Evolutionary conservation across 345 rosid genomes (phyloP), one percentile per base, ranked within the genome.

Genomic region (Gossypium turneri): DNA sequence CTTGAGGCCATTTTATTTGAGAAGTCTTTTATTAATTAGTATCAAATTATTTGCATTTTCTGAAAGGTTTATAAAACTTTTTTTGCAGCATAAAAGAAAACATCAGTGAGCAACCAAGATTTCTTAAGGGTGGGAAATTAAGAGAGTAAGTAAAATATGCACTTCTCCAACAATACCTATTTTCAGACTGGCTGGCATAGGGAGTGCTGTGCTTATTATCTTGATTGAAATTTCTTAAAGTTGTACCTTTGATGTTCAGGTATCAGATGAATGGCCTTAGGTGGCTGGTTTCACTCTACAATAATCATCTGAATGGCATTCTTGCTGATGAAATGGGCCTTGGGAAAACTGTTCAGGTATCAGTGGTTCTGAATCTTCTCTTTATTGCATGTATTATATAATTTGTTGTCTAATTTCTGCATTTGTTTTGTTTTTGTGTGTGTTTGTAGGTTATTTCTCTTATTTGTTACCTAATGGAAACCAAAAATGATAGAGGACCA

Each of bases 301-400:
- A 91, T 79, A 93, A 91, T 80, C 91, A 93, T 83, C 81, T 93
- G 74, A 93, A 93, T 84, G 98, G 97, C 34, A 93, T 93, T 74
- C 91, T 93, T 70, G 98, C 98, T 81, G 98, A 93, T 88, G 98
- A 93, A 84, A 93, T 93, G 98, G 98, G 98, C 73, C 94, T 93
- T 57, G 98, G 98, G 43, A 93, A 93, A 91, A 93, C 98, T 73
- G 98, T 93, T 77, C 98, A 93, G 97, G 97, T 87, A 78, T 62
- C 44, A 2, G 47, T 74, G 51, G 29, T 41, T 71, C 24, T 77
- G 48, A 63, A 73, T 38, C 38, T 55, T 5, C 50, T 76, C 29
- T 24, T 27, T n/a, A 65, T 59, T 68, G 22, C 51, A 12, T 67
- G n/a, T 57, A 58, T 45, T 76, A n/a, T 53, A 29, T 55, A 51